A percentile compares a stretch with the other conserved stretches of the same genome.
These are phyloP conservation scores for Acer saccharum DNA, from an alignment of 345 rosid species.

Conservation along the genomic window DNA sequence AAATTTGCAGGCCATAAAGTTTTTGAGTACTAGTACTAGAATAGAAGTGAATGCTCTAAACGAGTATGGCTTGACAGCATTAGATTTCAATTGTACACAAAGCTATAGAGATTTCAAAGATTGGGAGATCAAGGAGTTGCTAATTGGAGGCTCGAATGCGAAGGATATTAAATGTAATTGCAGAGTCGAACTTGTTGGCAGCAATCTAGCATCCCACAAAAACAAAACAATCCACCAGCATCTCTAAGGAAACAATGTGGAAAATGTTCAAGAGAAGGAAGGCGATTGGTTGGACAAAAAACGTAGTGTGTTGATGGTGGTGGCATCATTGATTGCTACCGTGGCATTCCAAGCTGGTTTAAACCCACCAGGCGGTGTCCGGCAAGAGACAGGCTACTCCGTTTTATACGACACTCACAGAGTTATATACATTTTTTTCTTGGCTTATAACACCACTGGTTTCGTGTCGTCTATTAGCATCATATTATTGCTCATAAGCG, in stretches of 20 bases:
- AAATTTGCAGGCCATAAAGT: conserved; percentile 5
- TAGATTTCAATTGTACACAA: neutral
- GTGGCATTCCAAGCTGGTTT: conserved; percentile 24
- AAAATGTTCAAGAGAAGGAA: too few species aligned
- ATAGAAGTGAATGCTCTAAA: neutral
- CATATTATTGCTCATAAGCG: too few species aligned
- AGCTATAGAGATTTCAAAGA: neutral
- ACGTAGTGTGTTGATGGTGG: conserved; percentile 9
- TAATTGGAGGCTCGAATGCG: neutral
- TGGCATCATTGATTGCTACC: conserved; percentile 19
- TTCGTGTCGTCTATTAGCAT: too few species aligned
- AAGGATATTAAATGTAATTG: too few species aligned
- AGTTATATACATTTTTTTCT: too few species aligned
- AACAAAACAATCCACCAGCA: too few species aligned
- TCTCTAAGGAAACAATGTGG: too few species aligned
- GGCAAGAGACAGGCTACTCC: neutral
- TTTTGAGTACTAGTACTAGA: neutral
- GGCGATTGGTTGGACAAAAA: neutral
- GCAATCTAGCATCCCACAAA: too few species aligned
- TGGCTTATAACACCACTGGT: too few species aligned
- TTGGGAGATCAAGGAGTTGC: neutral
- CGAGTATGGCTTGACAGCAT: neutral
- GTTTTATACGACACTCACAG: too few species aligned
- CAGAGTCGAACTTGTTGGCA: too few species aligned
- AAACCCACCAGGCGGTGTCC: conserved; percentile 18